Percentiles rank a stretch among this genome's conserved stretches.
Evolutionary conservation across 2,329 filamentous ascomycete genomes (phyloP).

Genomic region (Phoma herbarum): DNA sequence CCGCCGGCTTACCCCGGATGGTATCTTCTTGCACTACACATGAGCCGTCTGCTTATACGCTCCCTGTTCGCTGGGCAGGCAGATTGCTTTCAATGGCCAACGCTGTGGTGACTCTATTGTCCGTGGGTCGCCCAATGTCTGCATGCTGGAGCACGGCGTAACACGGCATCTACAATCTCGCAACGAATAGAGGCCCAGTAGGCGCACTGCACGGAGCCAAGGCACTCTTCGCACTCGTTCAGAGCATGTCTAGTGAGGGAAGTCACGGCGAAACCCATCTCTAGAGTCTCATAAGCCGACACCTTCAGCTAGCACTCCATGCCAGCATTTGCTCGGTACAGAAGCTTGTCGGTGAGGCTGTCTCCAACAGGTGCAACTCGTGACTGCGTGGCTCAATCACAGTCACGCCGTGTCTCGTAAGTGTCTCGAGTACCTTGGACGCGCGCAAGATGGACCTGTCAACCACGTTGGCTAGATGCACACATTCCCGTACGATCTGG

Average conservation of each 20-base stretch:
- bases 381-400: constrained; percentile 16
- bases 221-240: neutral
- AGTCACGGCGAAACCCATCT: neutral
- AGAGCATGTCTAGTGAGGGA: neutral
- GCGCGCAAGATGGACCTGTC: neutral
- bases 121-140: neutral
- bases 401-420: constrained; percentile 24
- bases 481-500: constrained; percentile 1
- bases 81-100: neutral
- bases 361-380: constrained; percentile 4
- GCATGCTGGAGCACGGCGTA: neutral
- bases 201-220: neutral
- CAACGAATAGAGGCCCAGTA: neutral
- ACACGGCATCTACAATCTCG: neutral
- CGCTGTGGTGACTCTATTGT: neutral
- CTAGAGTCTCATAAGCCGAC: neutral
- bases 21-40: constrained; percentile 6
- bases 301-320: neutral
- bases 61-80: constrained; percentile 20
- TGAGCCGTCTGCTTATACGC: neutral
- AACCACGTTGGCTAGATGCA: neutral
- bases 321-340: neutral
- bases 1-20: constrained; percentile 24
- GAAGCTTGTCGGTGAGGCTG: constrained; percentile 1
- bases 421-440: constrained; percentile 19